A percentile compares a stretch with the other conserved stretches of the same genome.
Conservation (phyloP, 345 rosid genomes). For the Dipteronia sinensis region DNA sequence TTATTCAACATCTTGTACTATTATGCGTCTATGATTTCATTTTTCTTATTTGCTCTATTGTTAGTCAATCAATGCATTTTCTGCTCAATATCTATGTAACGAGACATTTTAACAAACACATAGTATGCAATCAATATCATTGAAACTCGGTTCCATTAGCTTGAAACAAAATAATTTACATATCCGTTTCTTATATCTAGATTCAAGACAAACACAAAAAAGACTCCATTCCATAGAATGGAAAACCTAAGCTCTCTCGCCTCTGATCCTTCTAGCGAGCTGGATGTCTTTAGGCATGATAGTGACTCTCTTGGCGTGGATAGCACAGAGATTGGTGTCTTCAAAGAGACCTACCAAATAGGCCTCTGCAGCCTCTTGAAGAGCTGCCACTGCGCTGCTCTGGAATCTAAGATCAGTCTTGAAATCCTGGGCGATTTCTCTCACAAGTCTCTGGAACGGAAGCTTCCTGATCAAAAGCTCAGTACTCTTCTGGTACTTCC, state of each 20-base stretch:
- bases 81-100: too few relatives aligned
- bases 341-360: slow-evolving; percentile 55
- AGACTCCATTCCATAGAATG: too few relatives aligned
- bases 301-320: slow-evolving; percentile 65
- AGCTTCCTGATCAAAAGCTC: slow-evolving; percentile 58
- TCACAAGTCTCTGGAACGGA: slow-evolving; percentile 53
- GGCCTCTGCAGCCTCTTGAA: slow-evolving; percentile 61
- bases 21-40: too few relatives aligned
- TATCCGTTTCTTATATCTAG: too few relatives aligned
- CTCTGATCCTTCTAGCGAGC: slow-evolving; percentile 58
- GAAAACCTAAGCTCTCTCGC: slow-evolving; percentile 39
- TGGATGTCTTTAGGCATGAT: slow-evolving; percentile 69
- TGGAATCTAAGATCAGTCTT: slow-evolving; percentile 61
- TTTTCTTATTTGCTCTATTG: too few relatives aligned
- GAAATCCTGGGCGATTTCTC: slow-evolving; percentile 65
- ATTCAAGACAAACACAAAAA: too few relatives aligned
- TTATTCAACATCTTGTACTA: too few relatives aligned
- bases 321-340: slow-evolving; percentile 61
- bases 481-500: slow-evolving; percentile 61
- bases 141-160: too few relatives aligned
- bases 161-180: too few relatives aligned
- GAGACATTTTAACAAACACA: too few relatives aligned
- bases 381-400: slow-evolving; percentile 56
- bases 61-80: too few relatives aligned
- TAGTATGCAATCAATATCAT: too few relatives aligned